Percentiles rank a stretch among this genome's conserved stretches.
phyloP scores from a whole-genome alignment of 495 filamentous ascomycete genomes.

The Penicillium macrosclerotiorum region DNA sequence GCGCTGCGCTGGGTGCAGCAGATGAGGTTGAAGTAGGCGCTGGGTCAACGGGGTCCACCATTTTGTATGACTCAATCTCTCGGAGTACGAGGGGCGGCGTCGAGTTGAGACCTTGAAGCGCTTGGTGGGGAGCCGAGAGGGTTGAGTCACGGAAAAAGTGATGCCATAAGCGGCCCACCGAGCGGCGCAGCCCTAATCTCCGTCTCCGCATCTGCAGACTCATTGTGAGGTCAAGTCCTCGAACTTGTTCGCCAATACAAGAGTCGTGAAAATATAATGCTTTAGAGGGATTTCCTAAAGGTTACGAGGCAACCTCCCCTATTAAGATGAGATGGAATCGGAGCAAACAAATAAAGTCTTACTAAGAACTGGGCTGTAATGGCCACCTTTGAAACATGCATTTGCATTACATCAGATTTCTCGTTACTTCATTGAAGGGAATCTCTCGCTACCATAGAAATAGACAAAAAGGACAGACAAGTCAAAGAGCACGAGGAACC shows the following conservation, averaged over 20 bases:
- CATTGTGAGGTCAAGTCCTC: neutral
- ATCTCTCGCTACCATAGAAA: conserved; percentile 25
- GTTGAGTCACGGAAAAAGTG: conserved; percentile 41
- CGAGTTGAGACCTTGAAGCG: conserved; percentile 18
- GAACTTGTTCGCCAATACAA: too few species aligned
- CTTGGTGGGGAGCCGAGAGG: conserved; percentile 33
- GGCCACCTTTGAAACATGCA: conserved; percentile 15
- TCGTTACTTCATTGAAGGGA: conserved; percentile 29
- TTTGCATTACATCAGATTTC: conserved; percentile 19
- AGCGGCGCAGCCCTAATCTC: conserved; percentile 18
- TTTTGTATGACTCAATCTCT: conserved; percentile 26
- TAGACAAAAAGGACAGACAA: conserved; percentile 19
- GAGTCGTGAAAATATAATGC: too few species aligned
- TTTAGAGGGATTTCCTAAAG: too few species aligned
- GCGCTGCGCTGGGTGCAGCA: conserved; percentile 12
- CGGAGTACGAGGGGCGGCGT: conserved; percentile 13
- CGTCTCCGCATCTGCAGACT: conserved; percentile 7
- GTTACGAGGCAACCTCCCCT: too few species aligned
- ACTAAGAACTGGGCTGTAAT: neutral
- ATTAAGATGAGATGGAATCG: too few species aligned
- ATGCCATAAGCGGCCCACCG: conserved; percentile 40
- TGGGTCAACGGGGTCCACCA: conserved; percentile 30
- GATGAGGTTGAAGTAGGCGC: conserved; percentile 15
- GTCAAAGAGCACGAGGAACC: too few species aligned
- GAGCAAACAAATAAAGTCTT: too few species aligned